A percentile compares a stretch with the other conserved stretches of the same genome.
phyloP scores from a whole-genome alignment of 176 grass and related monocot species.

The Sorghum bicolor region Sorghum_bicolor_NCBIv3 NC_012872.2:52655501-52656000 shows the following conservation, averaged over 20 bases:
- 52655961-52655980: not conserved
- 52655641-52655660: conserved; percentile 25
- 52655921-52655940: not conserved
- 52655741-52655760: conserved; percentile 99
- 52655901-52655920: not conserved
- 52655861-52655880: not conserved
- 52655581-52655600: conserved; percentile 99
- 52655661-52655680: conserved; percentile 61
- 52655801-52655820: not conserved
- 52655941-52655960: not conserved
- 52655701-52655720: conserved; percentile 97
- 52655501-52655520: conserved; percentile 91
- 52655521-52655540: conserved; percentile 98
- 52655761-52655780: conserved; percentile 72
- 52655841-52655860: conserved; percentile 1
- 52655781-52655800: not conserved
- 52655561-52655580: conserved; percentile 97
- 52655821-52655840: not conserved
- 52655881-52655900: not conserved
- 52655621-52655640: not conserved
- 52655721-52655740: conserved; percentile 95
- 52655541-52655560: conserved; percentile 92
- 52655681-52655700: conserved; percentile 98
- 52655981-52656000: not conserved
- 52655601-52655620: conserved; percentile 61